These are phyloP conservation scores for Citrullus colocynthis DNA, from an alignment of 306 rosid genomes.

Conservation along the genomic window DNA sequence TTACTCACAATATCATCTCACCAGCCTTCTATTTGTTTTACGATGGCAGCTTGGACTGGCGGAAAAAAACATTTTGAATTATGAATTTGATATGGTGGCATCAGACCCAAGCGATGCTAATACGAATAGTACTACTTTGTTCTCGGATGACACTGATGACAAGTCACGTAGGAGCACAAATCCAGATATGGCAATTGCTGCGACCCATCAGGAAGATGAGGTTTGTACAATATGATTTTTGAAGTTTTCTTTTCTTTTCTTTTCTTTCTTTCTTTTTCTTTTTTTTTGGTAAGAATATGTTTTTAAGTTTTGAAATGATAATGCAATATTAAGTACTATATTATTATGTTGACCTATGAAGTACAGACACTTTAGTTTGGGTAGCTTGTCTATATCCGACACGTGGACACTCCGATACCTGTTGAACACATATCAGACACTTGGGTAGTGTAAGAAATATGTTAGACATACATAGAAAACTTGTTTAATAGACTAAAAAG, in stretches of 20 bases:
- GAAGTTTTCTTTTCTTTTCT: no score
- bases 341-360: no score
- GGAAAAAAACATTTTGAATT: constrained; percentile 72
- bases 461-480: no score
- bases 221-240: not conserved
- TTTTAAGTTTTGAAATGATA: not conserved
- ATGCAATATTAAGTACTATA: not conserved
- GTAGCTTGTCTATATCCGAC: no score
- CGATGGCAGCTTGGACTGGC: constrained; percentile 86
- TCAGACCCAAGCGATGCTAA: constrained; percentile 92
- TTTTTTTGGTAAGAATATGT: not conserved
- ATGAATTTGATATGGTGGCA: constrained; percentile 59
- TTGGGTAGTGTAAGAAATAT: no score
- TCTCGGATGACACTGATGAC: constrained; percentile 94
- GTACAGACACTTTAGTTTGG: no score
- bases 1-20: not conserved
- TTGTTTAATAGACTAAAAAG: no score
- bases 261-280: no score
- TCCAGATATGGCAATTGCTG: constrained; percentile 37
- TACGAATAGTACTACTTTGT: constrained; percentile 81
- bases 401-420: no score
- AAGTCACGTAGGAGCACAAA: constrained; percentile 36
- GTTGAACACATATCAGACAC: no score
- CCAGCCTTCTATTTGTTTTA: not conserved
- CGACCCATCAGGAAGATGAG: constrained; percentile 47